Evolutionary conservation across 169 alveolate species (phyloP), one percentile per base, ranked within the genome.

Genomic region (Besnoitia besnoiti): DNA sequence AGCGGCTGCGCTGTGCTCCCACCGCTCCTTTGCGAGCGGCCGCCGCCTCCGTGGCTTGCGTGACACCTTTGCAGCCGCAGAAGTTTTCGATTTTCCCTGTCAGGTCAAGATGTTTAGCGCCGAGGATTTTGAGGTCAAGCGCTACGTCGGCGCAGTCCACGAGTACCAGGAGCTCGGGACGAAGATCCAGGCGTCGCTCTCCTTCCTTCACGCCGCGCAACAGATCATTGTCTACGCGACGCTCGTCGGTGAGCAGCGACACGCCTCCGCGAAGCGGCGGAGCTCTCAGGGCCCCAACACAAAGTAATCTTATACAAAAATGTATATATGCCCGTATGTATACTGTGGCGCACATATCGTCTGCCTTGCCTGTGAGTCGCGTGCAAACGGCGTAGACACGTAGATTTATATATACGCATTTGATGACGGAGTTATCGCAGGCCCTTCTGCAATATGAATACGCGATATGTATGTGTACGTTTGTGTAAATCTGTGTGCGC

Each of bases 31-130:
- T n/a, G n/a, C n/a, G n/a, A n/a, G n/a, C n/a, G n/a, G n/a, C n/a
- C n/a, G n/a, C n/a, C n/a, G n/a, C n/a, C n/a, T n/a, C n/a, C n/a
- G n/a, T n/a, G n/a, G n/a, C n/a, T n/a, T n/a, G n/a, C n/a, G n/a
- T n/a, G n/a, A n/a, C n/a, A n/a, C n/a, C n/a, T n/a, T n/a, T n/a
- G n/a, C n/a, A n/a, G n/a, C n/a, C n/a, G n/a, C n/a, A n/a, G n/a
- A n/a, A n/a, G n/a, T n/a, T n/a, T n/a, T n/a, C n/a, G n/a, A n/a
- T n/a, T n/a, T n/a, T n/a, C n/a, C n/a, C n/a, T n/a, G n/a, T n/a
- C 47, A 77, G 87, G 87, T 77, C 44, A 96, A 96, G 94, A 94
- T 94, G 90, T 96, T 94, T 93, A 96, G 95, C 51, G 97, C 97
- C 0, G 97, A 96, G 91, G 91, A 89, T 75, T 97, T 95, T 73